Percentiles rank a stretch among this genome's conserved stretches.
Evolutionary conservation across 805 yeast species (phyloP).

Genomic region (Nakazawaea siamensis): DNA sequence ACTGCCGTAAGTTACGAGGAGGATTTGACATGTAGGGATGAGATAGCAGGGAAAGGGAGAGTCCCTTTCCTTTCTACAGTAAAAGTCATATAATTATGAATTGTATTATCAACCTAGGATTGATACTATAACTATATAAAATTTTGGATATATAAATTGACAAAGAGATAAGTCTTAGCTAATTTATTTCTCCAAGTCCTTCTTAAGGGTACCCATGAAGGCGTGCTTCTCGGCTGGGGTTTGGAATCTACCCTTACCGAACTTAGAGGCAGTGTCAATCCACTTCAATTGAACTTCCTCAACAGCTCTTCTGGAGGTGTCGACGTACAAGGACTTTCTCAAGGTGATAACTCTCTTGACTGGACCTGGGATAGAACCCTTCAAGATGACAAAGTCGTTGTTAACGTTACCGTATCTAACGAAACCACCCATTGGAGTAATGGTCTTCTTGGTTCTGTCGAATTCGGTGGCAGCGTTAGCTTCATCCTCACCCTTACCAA

Average conservation of each 20-base stretch:
- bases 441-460: constrained; percentile 99
- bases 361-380: constrained; percentile 99
- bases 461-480: constrained; percentile 91
- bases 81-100: too few relatives aligned
- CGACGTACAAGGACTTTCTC: constrained; percentile 96
- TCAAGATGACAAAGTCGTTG: constrained; percentile 95
- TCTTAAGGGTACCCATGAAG: constrained; percentile 99
- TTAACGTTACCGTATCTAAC: constrained; percentile 98
- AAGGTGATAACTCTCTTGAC: constrained; percentile 99
- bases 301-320: constrained; percentile 95
- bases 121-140: too few relatives aligned
- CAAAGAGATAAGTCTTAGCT: too few relatives aligned
- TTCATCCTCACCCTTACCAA: constrained; percentile 95
- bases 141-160: too few relatives aligned
- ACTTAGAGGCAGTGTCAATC: constrained; percentile 99
- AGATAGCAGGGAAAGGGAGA: too few relatives aligned
- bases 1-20: too few relatives aligned
- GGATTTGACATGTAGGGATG: too few relatives aligned
- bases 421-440: constrained; percentile 99
- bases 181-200: constrained; percentile 56
- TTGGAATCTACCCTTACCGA: constrained; percentile 99
- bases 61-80: too few relatives aligned
- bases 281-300: constrained; percentile 97
- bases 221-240: constrained; percentile 99
- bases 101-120: too few relatives aligned